Evolutionary conservation across 495 filamentous ascomycete genomes (phyloP).

Genomic region (Neurospora hispaniola): DNA sequence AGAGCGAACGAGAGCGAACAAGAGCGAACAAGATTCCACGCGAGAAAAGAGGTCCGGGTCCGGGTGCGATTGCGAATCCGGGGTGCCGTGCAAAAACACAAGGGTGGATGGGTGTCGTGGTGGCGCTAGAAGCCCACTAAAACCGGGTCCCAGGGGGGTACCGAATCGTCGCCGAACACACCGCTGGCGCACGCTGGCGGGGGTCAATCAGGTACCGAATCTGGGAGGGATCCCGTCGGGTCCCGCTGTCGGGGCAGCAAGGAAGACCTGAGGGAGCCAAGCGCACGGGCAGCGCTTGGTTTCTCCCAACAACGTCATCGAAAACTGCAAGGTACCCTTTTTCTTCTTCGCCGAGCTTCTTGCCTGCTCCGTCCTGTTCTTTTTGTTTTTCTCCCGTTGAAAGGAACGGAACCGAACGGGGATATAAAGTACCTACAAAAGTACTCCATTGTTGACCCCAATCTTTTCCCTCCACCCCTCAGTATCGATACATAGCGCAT

Average conservation of each 20-base stretch:
- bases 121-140: not conserved
- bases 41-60: not conserved
- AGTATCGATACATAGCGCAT: too few species aligned
- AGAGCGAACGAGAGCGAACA: not conserved
- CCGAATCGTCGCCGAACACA: not conserved
- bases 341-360: not conserved
- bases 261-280: not conserved
- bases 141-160: not conserved
- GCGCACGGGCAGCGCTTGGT: not conserved
- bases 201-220: not conserved
- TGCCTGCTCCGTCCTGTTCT: not conserved
- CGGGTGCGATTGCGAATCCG: not conserved
- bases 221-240: not conserved
- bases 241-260: not conserved
- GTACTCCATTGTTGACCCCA: not conserved
- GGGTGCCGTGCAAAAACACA: not conserved
- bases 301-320: not conserved
- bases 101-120: not conserved
- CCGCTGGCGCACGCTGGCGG: not conserved
- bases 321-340: not conserved
- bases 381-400: not conserved
- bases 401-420: not conserved
- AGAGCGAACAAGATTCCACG: not conserved
- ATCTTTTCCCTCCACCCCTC: not conserved
- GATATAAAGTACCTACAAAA: not conserved